Evolutionary conservation across 1,139 yeast genomes (phyloP), one percentile per base, ranked within the genome.

Genomic region (Diutina pseudorugosa): DNA sequence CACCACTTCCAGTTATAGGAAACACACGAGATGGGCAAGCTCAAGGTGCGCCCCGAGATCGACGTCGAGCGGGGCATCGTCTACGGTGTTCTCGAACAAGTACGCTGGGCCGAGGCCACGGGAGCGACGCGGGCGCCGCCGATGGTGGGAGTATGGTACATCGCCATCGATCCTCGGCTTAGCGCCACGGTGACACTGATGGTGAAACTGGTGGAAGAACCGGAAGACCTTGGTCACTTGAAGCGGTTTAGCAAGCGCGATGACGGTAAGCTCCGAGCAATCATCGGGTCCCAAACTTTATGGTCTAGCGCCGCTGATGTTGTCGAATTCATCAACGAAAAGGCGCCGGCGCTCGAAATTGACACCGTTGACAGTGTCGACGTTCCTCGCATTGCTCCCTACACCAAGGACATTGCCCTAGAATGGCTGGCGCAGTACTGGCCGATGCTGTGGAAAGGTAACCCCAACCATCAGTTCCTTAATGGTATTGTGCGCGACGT

Each of bases 371-470:
- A 43, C 5, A 19, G 14, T 16, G 21, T 47, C 3, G 19, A 30
- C 18, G 42, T 47, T 8, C 86, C 93, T 0, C 59, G 60, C 42
- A 70, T 70, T 54, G 75, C 76, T 23, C 91, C 94, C 0, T 67
- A 74, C 5, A 80, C 88, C 1, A 85, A 83, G 60, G 89, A 83
- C 23, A 66, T 80, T 16, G 76, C 85, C 8, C 57, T 66, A 0
- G 69, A 71, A 48, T 90, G 96, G 97, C 76, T 91, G 1, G 56
- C 62, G 1, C 57, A 64, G 40, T 79, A 77, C 57, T 93, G 98
- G 98, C 98, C 98, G 0, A 69, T 88, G 55, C 74, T 89, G 40
- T 93, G 98, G 98, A 83, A 90, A 59, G 98, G 98, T 0, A 88
- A 91, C 61, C 95, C 96, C 0, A 76, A 84, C 57, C 84, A 86